phyloP scores from a whole-genome alignment of 2,329 filamentous ascomycete species.

The Penicillium sp. region DNA sequence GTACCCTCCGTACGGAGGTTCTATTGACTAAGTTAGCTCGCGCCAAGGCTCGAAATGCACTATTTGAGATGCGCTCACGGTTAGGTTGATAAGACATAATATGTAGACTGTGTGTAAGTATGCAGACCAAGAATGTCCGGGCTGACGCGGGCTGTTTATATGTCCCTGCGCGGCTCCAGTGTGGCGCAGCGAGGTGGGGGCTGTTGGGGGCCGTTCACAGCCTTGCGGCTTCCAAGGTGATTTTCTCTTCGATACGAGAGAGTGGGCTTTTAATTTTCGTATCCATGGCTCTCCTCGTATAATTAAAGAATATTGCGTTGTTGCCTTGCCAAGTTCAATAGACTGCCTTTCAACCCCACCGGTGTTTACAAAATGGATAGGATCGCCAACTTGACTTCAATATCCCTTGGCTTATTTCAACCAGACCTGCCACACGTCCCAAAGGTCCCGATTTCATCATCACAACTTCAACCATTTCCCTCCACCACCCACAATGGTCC shows the following conservation, averaged over 20 bases:
- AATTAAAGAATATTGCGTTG: background rate
- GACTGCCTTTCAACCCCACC: background rate
- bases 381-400: background rate
- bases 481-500: background rate
- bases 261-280: background rate
- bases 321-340: background rate
- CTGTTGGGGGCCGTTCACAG: slow-evolving; percentile 4
- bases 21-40: slow-evolving; percentile 8
- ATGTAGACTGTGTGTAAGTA: background rate
- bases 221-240: slow-evolving; percentile 5
- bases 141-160: slow-evolving; percentile 1
- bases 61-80: slow-evolving; percentile 12
- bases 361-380: background rate
- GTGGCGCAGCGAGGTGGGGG: slow-evolving; percentile 19
- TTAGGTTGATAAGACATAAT: slow-evolving; percentile 19
- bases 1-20: slow-evolving; percentile 25
- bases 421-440: too few relatives aligned
- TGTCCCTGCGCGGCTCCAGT: slow-evolving; percentile 2
- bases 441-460: background rate
- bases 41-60: background rate
- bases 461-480: slow-evolving; percentile 9
- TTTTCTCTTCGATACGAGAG: background rate
- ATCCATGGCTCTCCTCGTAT: background rate
- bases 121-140: background rate
- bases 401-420: too few relatives aligned